Evolutionary conservation across 2,329 filamentous ascomycete genomes (phyloP).

Genomic region (Alternaria panax): DNA sequence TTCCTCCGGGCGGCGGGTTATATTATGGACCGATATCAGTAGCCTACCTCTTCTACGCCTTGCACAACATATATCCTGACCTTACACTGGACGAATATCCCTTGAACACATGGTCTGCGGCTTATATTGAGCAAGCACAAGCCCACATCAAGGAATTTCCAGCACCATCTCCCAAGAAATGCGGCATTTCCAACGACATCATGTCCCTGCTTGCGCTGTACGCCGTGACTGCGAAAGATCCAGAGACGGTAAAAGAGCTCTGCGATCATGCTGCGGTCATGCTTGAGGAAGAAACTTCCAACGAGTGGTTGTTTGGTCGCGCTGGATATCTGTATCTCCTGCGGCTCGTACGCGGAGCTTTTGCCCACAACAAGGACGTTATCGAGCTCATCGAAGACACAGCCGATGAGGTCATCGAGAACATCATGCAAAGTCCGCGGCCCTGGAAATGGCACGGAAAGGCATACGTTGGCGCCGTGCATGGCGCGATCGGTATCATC

Average conservation of each 20-base stretch:
- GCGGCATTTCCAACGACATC: slow-evolving; percentile 60
- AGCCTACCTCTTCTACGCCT: slow-evolving; percentile 59
- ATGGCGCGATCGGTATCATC: slow-evolving; percentile 74
- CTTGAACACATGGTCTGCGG: slow-evolving; percentile 59
- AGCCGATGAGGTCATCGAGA: slow-evolving; percentile 64
- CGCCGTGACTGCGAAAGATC: slow-evolving; percentile 58
- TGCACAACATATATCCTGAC: slow-evolving; percentile 59
- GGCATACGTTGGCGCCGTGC: slow-evolving; percentile 69
- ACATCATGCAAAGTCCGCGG: slow-evolving; percentile 63
- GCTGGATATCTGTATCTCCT: slow-evolving; percentile 74
- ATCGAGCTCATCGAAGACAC: slow-evolving; percentile 62
- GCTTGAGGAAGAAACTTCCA: slow-evolving; percentile 56
- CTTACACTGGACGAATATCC: slow-evolving; percentile 55
- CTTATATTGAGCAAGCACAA: slow-evolving; percentile 60
- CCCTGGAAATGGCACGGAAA: slow-evolving; percentile 72
- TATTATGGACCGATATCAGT: slow-evolving; percentile 60
- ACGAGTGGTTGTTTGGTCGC: slow-evolving; percentile 72
- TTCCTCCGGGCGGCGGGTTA: slow-evolving; percentile 57
- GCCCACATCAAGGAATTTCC: slow-evolving; percentile 59
- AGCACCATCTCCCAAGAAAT: slow-evolving; percentile 55
- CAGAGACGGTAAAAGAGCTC: slow-evolving; percentile 58
- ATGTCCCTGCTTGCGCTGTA: slow-evolving; percentile 59
- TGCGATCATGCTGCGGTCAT: slow-evolving; percentile 60
- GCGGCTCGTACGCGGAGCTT: slow-evolving; percentile 66
- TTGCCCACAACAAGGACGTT: slow-evolving; percentile 58